These are phyloP conservation scores for Cordyceps militaris DNA, from an alignment of 2,329 filamentous ascomycete species.

Conservation along the genomic window DNA sequence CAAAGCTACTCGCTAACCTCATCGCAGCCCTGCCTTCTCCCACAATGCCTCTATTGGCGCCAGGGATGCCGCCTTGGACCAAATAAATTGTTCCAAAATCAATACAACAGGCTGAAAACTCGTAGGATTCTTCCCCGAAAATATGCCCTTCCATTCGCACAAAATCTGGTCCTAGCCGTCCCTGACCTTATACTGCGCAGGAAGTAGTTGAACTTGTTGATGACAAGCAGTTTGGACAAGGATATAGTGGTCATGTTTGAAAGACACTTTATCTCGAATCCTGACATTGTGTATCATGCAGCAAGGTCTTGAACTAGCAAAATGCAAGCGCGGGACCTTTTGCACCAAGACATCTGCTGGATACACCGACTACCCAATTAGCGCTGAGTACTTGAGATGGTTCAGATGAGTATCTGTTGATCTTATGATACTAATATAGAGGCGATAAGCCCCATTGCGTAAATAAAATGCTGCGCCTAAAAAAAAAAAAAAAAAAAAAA, in stretches of 20 bases:
- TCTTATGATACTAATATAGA: too few species aligned
- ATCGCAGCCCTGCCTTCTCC: slow-evolving; percentile 6
- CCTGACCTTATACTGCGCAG: slow-evolving; percentile 11
- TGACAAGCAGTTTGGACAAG: not conserved
- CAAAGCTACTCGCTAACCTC: not conserved
- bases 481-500: too few species aligned
- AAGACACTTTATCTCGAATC: slow-evolving; percentile 24
- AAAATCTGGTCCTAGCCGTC: slow-evolving; percentile 23
- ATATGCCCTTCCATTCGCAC: slow-evolving; percentile 4
- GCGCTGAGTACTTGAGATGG: not conserved
- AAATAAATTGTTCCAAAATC: slow-evolving; percentile 30
- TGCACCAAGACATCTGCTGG: slow-evolving; percentile 19
- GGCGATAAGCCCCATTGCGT: too few species aligned
- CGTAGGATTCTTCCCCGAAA: not conserved
- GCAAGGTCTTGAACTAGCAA: slow-evolving; percentile 19
- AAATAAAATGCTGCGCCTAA: too few species aligned
- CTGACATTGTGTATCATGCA: slow-evolving; percentile 24
- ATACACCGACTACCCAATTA: slow-evolving; percentile 13
- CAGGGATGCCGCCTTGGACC: slow-evolving; percentile 32
- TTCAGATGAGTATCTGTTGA: too few species aligned
- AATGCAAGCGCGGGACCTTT: slow-evolving; percentile 22
- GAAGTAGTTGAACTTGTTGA: not conserved
- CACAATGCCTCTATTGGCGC: slow-evolving; percentile 25
- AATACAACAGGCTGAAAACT: slow-evolving; percentile 24
- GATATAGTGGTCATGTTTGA: slow-evolving; percentile 18